phyloP scores from a whole-genome alignment of 1,284 basidiomycete species.

The Heliocybe sulcata region DNA sequence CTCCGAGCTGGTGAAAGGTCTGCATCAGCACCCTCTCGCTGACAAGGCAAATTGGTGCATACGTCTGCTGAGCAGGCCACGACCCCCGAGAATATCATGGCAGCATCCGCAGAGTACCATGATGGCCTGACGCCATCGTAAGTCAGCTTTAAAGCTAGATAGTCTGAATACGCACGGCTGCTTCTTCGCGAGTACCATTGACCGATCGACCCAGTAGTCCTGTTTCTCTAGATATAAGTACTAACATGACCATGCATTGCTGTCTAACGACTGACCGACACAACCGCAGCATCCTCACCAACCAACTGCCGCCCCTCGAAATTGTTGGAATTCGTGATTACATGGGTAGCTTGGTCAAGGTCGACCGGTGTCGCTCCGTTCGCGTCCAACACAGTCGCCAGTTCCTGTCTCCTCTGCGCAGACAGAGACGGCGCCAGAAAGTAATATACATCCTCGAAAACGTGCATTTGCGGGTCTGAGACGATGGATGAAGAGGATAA shows the following conservation, averaged over 20 bases:
- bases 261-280: constrained; percentile 36
- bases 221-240: constrained; percentile 13
- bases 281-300: constrained; percentile 23
- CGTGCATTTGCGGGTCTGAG: not conserved
- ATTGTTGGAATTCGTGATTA: constrained; percentile 44
- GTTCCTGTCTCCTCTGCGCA: not conserved
- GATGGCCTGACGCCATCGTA: constrained; percentile 20
- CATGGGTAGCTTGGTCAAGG: constrained; percentile 29
- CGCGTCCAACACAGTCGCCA: constrained; percentile 21
- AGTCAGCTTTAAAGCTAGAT: not conserved
- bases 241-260: not conserved
- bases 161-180: constrained; percentile 40
- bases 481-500: no score
- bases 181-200: constrained; percentile 44
- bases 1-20: constrained; percentile 37
- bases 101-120: constrained; percentile 70
- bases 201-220: constrained; percentile 67
- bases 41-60: constrained; percentile 11
- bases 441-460: not conserved
- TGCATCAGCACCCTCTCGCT: constrained; percentile 3
- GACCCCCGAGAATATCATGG: constrained; percentile 77
- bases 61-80: constrained; percentile 66
- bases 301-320: constrained; percentile 47
- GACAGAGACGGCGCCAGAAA: not conserved
- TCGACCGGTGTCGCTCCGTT: constrained; percentile 33